Conservation (phyloP, 2,329 filamentous ascomycete genomes). For the Penicillium freii region DNA sequence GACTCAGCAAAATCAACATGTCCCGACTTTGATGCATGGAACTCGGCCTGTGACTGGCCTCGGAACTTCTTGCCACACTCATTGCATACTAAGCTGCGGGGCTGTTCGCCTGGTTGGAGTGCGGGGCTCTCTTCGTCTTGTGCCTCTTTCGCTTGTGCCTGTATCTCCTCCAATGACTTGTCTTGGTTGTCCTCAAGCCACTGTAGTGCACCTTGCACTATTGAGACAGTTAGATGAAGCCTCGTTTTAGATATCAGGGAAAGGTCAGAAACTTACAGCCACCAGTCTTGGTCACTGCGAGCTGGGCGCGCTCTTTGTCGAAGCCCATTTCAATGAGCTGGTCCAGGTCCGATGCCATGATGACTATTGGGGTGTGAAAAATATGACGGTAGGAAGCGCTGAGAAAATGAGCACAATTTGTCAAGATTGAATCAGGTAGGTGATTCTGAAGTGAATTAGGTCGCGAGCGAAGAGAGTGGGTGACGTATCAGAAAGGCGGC, state of each 20-base stretch:
- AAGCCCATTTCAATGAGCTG: constrained; percentile 71
- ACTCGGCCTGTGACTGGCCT: constrained; percentile 76
- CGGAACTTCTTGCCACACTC: constrained; percentile 92
- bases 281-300: constrained; percentile 81
- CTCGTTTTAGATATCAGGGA: background rate
- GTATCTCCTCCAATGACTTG: constrained; percentile 78
- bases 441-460: constrained; percentile 1
- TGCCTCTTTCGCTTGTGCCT: constrained; percentile 53
- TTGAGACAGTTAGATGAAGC: constrained; percentile 12
- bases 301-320: constrained; percentile 73
- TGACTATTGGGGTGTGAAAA: background rate
- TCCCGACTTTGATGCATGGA: constrained; percentile 86
- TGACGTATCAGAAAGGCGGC: constrained; percentile 34
- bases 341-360: constrained; percentile 55
- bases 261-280: constrained; percentile 58
- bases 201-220: constrained; percentile 84
- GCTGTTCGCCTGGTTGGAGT: constrained; percentile 68
- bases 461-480: constrained; percentile 22
- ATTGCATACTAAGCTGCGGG: constrained; percentile 84
- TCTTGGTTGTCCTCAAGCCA: constrained; percentile 94
- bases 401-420: background rate
- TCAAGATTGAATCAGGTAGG: background rate
- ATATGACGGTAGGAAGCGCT: background rate
- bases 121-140: constrained; percentile 60
- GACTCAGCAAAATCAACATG: constrained; percentile 92